Conservation (phyloP, 73 alveolate species). For the Tetrahymena elliotti region DNA sequence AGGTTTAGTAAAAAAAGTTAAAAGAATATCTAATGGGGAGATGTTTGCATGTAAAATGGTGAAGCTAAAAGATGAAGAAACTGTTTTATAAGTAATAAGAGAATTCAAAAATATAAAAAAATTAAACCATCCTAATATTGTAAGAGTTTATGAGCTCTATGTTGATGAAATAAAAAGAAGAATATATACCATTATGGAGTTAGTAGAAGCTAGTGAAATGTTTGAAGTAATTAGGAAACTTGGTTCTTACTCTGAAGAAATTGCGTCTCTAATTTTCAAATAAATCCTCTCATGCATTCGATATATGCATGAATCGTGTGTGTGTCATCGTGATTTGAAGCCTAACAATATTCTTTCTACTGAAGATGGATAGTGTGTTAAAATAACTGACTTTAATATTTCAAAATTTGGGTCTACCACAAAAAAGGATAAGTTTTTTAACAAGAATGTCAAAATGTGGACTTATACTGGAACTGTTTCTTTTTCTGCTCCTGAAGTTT, state of each 20-base stretch:
- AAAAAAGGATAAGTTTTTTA: slow-evolving; percentile 10
- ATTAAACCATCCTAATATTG: slow-evolving; percentile 28
- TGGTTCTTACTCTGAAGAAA: slow-evolving; percentile 31
- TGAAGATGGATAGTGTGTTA: slow-evolving; percentile 13
- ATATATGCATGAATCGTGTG: slow-evolving; percentile 31
- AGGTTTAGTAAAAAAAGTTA: slow-evolving; percentile 18
- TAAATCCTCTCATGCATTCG: slow-evolving; percentile 13
- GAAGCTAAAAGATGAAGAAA: slow-evolving; percentile 26
- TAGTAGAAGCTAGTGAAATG: slow-evolving; percentile 29
- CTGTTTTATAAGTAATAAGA: slow-evolving; percentile 9
- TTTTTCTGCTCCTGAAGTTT: slow-evolving; percentile 42
- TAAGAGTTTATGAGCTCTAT: slow-evolving; percentile 12
- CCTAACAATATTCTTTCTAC: slow-evolving; percentile 34
- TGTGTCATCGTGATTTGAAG: slow-evolving; percentile 43
- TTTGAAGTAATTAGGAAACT: slow-evolving; percentile 29
- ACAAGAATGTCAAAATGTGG: slow-evolving; percentile 39
- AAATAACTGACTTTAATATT: slow-evolving; percentile 41
- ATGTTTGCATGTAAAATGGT: slow-evolving; percentile 26
- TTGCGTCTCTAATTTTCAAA: slow-evolving; percentile 12
- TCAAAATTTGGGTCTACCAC: slow-evolving; percentile 28
- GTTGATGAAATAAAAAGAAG: slow-evolving; percentile 10
- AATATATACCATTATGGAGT: slow-evolving; percentile 18
- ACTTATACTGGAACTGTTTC: slow-evolving; percentile 45
- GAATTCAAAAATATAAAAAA: slow-evolving; percentile 33
- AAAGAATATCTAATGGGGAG: background rate